Evolutionary conservation across 345 rosid species (phyloP), one percentile per base, ranked within the genome.

Genomic region (Sonneratia caseolaris): DNA sequence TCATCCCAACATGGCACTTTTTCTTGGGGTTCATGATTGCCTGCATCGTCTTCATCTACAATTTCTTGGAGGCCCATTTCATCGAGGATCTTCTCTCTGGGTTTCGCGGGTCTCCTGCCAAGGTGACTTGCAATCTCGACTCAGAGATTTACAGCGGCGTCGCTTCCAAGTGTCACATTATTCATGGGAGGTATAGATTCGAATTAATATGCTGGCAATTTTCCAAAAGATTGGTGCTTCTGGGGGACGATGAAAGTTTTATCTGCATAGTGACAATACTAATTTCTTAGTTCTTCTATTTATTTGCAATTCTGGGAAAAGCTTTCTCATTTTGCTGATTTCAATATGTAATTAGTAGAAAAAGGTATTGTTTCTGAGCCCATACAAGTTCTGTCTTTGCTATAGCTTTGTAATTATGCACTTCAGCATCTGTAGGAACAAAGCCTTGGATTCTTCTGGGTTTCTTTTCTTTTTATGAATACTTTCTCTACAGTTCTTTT

Each of bases 31-130:
- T 86, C 69, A 21, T 64, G 67, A 1, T 81, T 32, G 0, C 72
- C 53, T 83, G 51, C n/a, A 10, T 69, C 53, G 37, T 70, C 47
- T 79, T 86, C 66, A 75, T 91, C 66, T 93, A 91, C 90, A 76
- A 84, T 62, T 88, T 88, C 83, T 47, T 91, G 70, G 96, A 85
- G 72, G 78, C 84, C 51, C 97, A 93, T 77, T 84, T 91, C 85
- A 37, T 91, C n/a, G 82, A 78, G 7, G 98, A 89, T 70, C 22
- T 81, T 18, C 47, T 83, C 71, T 70, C 81, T 36, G 82, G 82
- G 4, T 81, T 81, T 62, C 79, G 88, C 36, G 86, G 85, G 69
- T 73, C 75, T 64, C 79, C 81, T 5, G 77, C 87, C n/a, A 27
- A 53, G 42, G 74, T 93, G 70, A 82, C 82, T 13, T 86, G 68